Base-by-base conservation (phyloP, 768 basidiomycete genomes). In the Suillus cothurnatus region DNA sequence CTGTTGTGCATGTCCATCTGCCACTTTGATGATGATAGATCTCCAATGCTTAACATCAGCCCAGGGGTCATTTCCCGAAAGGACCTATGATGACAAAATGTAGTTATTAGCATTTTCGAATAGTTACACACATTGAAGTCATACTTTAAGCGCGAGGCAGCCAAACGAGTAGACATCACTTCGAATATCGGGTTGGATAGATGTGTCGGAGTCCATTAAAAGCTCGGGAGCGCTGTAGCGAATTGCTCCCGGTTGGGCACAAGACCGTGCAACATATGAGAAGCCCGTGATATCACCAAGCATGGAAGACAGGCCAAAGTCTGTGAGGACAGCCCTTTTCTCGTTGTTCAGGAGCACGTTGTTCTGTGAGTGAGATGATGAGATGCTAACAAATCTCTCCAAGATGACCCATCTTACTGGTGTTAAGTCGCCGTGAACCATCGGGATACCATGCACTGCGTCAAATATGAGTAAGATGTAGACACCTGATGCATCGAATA, bases 311-410 rank as follows among this genome's bases (percentile, higher is more conserved):
- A 83, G 70, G 4, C 82, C 82, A 66, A 83, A 83, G 63, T 82
- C 82, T 66, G 78, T 79, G 26, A 84, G 69, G 17, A 75, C 73
- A 7, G 77, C 81, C 43, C 75, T 76, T 23, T 76, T 74, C 14
- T 80, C 67, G 64, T 79, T 74, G 62, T 80, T 78, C 55, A 84
- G 76, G 23, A 83, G 76, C 41, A 84, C 76, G 64, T 83, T 84
- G 0, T 79, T 76, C 81, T 66, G 34, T 4, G 32, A 64, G 45
- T 12, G 12, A 64, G n/a, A 19, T 15, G 14, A 52, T 56, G 21
- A 28, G 39, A 19, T 17, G 31, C 1, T 21, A n/a, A 34, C 3
- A 28, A 41, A 59, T 19, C 9, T 28, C 11, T 28, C 9, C 26
- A 28, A 28, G 26, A 59, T 31, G 3, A 28, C 6, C 23, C 6